These are phyloP conservation scores for Hyphopichia burtonii DNA, from an alignment of 1,139 yeast species.

Conservation along the genomic window DNA sequence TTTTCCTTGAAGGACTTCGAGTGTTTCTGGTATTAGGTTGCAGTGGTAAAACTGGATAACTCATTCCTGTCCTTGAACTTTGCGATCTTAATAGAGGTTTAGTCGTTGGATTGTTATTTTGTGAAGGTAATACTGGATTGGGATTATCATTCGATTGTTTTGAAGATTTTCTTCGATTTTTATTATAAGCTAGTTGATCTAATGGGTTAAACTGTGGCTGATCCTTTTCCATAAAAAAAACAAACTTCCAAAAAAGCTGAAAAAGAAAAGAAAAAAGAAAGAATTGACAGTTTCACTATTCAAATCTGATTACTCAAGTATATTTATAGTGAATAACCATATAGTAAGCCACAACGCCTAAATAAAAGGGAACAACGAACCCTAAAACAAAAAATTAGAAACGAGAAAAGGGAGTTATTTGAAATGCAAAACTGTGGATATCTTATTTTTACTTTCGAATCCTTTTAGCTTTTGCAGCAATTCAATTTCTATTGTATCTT, in stretches of 20 bases:
- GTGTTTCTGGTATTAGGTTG: neutral
- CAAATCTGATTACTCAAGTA: too few species aligned
- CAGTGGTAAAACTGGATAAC: slow-evolving; percentile 2
- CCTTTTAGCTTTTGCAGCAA: too few species aligned
- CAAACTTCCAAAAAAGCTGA: neutral
- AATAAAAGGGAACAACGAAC: too few species aligned
- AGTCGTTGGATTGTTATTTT: neutral
- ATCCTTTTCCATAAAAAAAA: slow-evolving; percentile 1
- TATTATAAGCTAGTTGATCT: neutral
- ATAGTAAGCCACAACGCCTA: too few species aligned
- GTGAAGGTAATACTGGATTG: neutral
- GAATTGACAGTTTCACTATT: too few species aligned
- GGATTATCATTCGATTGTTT: neutral
- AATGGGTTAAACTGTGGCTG: slow-evolving; percentile 4
- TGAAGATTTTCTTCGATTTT: neutral
- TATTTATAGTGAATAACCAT: too few species aligned
- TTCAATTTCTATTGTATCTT: too few species aligned
- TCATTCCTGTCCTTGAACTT: neutral
- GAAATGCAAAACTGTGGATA: too few species aligned
- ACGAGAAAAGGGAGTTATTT: too few species aligned
- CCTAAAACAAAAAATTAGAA: too few species aligned
- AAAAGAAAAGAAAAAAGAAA: neutral
- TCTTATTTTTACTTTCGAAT: too few species aligned
- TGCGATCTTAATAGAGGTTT: neutral
- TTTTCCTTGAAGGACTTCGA: neutral